A percentile compares a stretch with the other conserved stretches of the same genome.
Evolutionary conservation across 257 asterid species (phyloP).

Genomic region (Haberlea rhodopensis): DNA sequence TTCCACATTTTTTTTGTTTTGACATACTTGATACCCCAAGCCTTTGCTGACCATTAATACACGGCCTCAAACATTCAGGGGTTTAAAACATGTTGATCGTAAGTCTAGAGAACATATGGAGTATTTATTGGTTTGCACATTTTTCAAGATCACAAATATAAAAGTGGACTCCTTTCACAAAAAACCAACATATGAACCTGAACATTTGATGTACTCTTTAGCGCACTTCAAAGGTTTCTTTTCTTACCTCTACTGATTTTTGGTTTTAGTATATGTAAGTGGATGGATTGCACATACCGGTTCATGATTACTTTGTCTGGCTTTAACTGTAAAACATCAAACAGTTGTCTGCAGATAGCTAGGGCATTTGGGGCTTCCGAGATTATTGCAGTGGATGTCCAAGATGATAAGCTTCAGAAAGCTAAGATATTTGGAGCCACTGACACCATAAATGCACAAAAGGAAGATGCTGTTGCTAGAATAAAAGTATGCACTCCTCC

Average conservation of each 20-base stretch:
- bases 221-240: constrained; percentile 5
- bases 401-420: constrained; percentile 84
- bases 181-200: not conserved
- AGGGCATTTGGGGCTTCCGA: constrained; percentile 97
- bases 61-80: not conserved
- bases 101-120: constrained; percentile 3
- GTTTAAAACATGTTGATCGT: constrained; percentile 1
- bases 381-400: constrained; percentile 93
- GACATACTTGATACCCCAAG: not conserved
- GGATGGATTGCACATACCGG: constrained; percentile 14
- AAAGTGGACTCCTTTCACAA: not conserved
- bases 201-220: not conserved
- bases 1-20: not conserved
- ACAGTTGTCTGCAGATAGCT: constrained; percentile 97
- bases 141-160: constrained; percentile 2
- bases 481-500: constrained; percentile 48
- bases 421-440: constrained; percentile 87
- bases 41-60: not conserved
- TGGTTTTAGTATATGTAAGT: constrained; percentile 3
- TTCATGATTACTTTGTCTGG: constrained; percentile 17
- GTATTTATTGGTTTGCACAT: not conserved
- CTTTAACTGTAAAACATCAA: constrained; percentile 33
- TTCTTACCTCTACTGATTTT: constrained; percentile 5
- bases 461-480: constrained; percentile 70
- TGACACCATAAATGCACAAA: constrained; percentile 67